phyloP scores from a whole-genome alignment of 2,329 filamentous ascomycete genomes.

The Thielaviopsis ethacetica region DNA sequence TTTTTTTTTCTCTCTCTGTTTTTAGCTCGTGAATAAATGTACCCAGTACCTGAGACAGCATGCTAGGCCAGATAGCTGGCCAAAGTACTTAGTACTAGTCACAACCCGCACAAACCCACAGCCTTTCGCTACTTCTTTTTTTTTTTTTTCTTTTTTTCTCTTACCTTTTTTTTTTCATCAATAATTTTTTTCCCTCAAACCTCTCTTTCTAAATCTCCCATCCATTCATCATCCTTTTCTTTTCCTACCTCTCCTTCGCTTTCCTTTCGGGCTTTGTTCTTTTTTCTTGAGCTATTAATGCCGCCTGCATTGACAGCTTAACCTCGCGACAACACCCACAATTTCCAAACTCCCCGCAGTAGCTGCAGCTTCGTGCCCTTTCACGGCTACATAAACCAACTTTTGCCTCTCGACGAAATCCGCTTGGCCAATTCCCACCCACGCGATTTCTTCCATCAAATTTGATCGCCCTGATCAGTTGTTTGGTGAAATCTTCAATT shows the following conservation, averaged over 20 bases:
- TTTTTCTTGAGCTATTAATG: background rate
- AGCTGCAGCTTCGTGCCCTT: constrained; percentile 8
- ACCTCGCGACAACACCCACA: background rate
- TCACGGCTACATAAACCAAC: background rate
- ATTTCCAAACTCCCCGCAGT: constrained; percentile 9
- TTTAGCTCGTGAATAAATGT: no score
- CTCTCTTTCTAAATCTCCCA: background rate
- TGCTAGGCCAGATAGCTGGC: no score
- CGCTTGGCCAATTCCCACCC: background rate
- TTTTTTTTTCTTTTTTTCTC: background rate
- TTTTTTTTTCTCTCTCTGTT: background rate
- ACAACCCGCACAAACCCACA: background rate
- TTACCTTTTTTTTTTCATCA: constrained; percentile 1
- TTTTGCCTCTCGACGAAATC: constrained; percentile 1
- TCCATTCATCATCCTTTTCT: background rate
- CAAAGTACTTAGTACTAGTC: background rate
- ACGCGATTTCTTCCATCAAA: background rate
- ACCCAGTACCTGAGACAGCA: no score
- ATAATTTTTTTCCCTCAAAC: background rate
- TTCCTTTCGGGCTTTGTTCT: background rate
- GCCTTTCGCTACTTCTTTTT: background rate
- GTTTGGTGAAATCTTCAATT: background rate
- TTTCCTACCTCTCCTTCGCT: background rate
- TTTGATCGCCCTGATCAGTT: background rate
- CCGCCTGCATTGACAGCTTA: background rate